Conservation (phyloP, 768 basidiomycete species). For the Mycena amicta region DNA sequence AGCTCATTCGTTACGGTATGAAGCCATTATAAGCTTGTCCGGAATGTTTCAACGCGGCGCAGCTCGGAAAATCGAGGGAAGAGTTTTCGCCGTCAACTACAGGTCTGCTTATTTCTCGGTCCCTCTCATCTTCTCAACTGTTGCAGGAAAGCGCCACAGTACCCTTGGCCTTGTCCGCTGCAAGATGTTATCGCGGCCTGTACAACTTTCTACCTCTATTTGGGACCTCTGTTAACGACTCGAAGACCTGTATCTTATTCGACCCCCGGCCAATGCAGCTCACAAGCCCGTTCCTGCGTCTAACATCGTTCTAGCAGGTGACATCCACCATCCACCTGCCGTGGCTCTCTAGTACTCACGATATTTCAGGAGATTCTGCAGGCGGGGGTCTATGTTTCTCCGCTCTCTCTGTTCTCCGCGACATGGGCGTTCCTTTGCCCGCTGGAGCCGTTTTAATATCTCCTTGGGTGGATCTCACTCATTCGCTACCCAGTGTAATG, state of each 20-base stretch:
- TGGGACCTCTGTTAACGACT: not conserved
- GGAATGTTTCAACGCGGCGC: no score
- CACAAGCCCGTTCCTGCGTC: slow-evolving; percentile 67
- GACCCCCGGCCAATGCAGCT: slow-evolving; percentile 62
- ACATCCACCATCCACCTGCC: no score
- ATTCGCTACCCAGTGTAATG: slow-evolving; percentile 79
- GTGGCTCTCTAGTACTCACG: not conserved
- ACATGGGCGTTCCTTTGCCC: slow-evolving; percentile 68
- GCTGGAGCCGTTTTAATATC: slow-evolving; percentile 79
- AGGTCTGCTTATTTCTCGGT: slow-evolving; percentile 28
- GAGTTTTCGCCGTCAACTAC: slow-evolving; percentile 67
- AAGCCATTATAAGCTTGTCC: no score
- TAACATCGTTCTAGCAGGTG: slow-evolving; percentile 70
- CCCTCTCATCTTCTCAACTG: slow-evolving; percentile 1
- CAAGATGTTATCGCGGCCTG: slow-evolving; percentile 80
- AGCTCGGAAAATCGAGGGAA: slow-evolving; percentile 73
- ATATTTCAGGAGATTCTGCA: slow-evolving; percentile 59
- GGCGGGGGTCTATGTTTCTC: slow-evolving; percentile 71
- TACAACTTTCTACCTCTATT: slow-evolving; percentile 28
- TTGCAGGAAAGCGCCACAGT: slow-evolving; percentile 77
- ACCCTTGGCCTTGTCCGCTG: slow-evolving; percentile 78
- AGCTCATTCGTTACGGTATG: slow-evolving; percentile 57
- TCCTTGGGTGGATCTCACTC: slow-evolving; percentile 87
- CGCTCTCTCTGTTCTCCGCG: slow-evolving; percentile 64
- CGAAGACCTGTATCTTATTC: slow-evolving; percentile 72